These are phyloP conservation scores for Pythium coloratum DNA, from an alignment of 352 stramenopile genomes.

Conservation along the genomic window DNA sequence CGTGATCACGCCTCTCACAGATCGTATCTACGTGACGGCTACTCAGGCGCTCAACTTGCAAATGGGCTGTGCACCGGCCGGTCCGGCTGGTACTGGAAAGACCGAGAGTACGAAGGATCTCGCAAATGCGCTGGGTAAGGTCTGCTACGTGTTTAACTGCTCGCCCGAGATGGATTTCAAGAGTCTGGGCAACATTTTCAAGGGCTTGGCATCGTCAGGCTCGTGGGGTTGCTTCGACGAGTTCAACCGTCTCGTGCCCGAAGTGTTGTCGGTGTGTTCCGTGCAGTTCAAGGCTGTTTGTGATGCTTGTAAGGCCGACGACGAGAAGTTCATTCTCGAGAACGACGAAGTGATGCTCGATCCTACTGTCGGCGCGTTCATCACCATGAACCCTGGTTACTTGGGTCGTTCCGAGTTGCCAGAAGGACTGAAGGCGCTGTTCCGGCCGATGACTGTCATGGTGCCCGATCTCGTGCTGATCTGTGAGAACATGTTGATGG, in stretches of 20 bases:
- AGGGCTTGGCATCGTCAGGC: constrained; percentile 92
- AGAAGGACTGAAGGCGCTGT: constrained; percentile 94
- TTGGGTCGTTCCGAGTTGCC: constrained; percentile 93
- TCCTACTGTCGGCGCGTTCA: constrained; percentile 93
- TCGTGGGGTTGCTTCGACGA: constrained; percentile 97
- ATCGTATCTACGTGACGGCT: constrained; percentile 96
- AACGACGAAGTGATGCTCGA: constrained; percentile 93
- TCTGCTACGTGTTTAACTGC: constrained; percentile 96
- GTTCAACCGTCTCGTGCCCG: constrained; percentile 95
- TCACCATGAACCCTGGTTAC: constrained; percentile 98
- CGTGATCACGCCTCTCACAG: constrained; percentile 95
- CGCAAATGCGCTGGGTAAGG: constrained; percentile 92
- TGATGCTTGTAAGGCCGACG: constrained; percentile 94
- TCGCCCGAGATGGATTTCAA: constrained; percentile 97
- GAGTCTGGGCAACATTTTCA: constrained; percentile 97
- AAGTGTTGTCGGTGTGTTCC: constrained; percentile 93
- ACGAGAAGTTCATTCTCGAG: constrained; percentile 93
- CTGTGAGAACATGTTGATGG: constrained; percentile 98
- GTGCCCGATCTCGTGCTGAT: constrained; percentile 96
- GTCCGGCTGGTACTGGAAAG: constrained; percentile 91
- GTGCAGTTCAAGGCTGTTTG: constrained; percentile 96
- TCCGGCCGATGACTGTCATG: constrained; percentile 97
- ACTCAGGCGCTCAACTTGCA: constrained; percentile 95
- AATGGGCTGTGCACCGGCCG: constrained; percentile 77
- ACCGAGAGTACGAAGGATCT: constrained; percentile 97